Base-by-base conservation (phyloP, 768 basidiomycete genomes). In the Chiua virens region DNA sequence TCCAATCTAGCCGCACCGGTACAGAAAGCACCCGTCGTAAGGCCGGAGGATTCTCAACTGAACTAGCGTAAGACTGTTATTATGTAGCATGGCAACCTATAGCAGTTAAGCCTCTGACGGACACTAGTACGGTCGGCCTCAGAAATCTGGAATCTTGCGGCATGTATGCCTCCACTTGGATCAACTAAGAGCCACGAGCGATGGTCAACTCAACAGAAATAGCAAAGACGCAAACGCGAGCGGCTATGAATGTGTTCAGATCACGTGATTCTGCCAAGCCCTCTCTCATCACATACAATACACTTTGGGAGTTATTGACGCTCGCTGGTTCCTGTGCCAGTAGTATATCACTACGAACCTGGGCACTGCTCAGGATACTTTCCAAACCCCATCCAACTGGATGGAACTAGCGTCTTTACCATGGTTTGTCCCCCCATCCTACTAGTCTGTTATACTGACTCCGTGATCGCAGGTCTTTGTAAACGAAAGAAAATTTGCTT, bases 401-500 rank as follows among this genome's bases (percentile, higher is more conserved):
- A 64, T 63, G 62, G 45, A 50, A 41, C 54, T 49, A 35, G 14
- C 22, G 11, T 40, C 28, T 14, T n/a, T 25, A 34, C 42, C 7
- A 68, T 68, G 67, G 67, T 70, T 18, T 14, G 56, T 61, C 37
- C 0, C 6, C 34, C 38, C 27, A 17, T 22, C 13, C 34, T 46
- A 8, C 23, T 20, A 18, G 21, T 37, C 4, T 20, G 11, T 35
- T 22, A 37, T 52, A 2, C 21, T 34, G 17, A 45, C 23, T n/a
- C n/a, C n/a, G 3, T 37, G n/a, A 47, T 49, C 39, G 4, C 49
- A 79, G 89, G 87, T 91, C 38, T 85, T 80, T 57, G 80, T 91
- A 46, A 86, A 89, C 71, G 81, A 78, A 69, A 82, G 85, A 76
- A 80, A 80, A 66, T 80, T 75, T 68, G 89, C 89, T 35, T 92